Conservation (phyloP, 306 rosid species). For the Glycine tomentella region DNA sequence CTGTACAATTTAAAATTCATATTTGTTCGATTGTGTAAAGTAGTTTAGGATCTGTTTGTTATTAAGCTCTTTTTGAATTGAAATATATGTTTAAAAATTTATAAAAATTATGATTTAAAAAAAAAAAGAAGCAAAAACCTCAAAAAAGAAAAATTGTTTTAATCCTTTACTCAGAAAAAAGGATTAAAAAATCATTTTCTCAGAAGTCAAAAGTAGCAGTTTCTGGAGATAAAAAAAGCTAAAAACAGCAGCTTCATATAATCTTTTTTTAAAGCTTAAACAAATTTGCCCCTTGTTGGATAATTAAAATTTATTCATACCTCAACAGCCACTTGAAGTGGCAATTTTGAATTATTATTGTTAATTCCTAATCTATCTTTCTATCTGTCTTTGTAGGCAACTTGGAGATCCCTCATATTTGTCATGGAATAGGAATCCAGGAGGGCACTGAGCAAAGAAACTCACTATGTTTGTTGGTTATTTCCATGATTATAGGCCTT, state of each 20-base stretch:
- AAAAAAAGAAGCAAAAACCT: conserved; percentile 18
- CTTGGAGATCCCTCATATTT: conserved; percentile 91
- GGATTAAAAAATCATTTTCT: not conserved
- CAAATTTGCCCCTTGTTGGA: not conserved
- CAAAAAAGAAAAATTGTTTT: not conserved
- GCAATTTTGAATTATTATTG: conserved; percentile 1
- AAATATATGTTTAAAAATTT: not conserved
- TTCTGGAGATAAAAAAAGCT: not conserved
- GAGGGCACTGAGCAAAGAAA: conserved; percentile 65
- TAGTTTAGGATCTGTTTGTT: conserved; percentile 4
- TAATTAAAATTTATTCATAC: not conserved
- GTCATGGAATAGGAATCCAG: conserved; percentile 87
- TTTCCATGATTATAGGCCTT: conserved; percentile 7
- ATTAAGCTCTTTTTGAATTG: not conserved
- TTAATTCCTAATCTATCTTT: conserved; percentile 23
- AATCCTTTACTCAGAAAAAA: conserved; percentile 2
- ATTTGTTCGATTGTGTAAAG: not conserved
- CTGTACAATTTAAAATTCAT: not conserved
- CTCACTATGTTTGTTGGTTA: conserved; percentile 14
- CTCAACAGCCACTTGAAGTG: not conserved
- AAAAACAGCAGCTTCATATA: not conserved
- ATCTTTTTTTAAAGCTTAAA: not conserved
- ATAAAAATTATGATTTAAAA: not conserved
- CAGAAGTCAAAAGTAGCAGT: not conserved
- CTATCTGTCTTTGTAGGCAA: conserved; percentile 60